A percentile compares a stretch with the other conserved stretches of the same genome.
Evolutionary conservation across 202 grass and related monocot genomes (phyloP).

Genomic region (Digitaria exilis): DNA sequence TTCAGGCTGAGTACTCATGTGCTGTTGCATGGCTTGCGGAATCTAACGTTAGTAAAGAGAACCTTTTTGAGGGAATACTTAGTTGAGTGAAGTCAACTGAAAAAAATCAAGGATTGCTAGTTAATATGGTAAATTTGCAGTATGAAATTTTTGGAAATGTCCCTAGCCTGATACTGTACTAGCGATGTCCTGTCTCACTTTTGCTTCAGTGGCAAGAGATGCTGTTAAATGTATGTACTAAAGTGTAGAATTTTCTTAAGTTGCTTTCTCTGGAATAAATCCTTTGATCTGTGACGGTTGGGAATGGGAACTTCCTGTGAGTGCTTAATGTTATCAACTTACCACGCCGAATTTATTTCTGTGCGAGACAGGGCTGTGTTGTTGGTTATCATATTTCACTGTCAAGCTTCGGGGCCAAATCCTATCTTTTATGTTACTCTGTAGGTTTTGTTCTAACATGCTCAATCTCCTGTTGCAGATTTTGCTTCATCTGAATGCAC

Average conservation of each 20-base stretch:
- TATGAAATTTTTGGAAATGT: neutral
- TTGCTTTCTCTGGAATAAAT: neutral
- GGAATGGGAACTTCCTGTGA: neutral
- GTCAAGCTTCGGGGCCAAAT: neutral
- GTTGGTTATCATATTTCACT: conserved; percentile 11
- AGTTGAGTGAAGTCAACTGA: neutral
- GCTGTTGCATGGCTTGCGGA: neutral
- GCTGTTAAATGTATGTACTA: neutral
- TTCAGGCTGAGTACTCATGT: neutral
- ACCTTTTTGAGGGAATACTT: neutral
- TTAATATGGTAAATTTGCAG: neutral
- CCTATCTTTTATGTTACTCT: neutral
- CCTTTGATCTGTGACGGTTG: neutral
- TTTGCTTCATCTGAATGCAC: conserved; percentile 19
- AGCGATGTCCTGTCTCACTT: neutral
- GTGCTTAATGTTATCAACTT: conserved; percentile 4
- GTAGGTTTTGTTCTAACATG: conserved; percentile 25
- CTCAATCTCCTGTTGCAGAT: conserved; percentile 30
- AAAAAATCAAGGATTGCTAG: neutral
- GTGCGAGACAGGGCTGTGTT: neutral
- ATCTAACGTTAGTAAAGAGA: neutral
- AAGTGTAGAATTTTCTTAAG: neutral
- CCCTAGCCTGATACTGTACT: neutral
- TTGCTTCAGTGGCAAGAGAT: neutral
- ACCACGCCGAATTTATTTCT: neutral